Evolutionary conservation across 345 rosid species (phyloP).

Genomic region (Sisymbrium altissimum): DNA sequence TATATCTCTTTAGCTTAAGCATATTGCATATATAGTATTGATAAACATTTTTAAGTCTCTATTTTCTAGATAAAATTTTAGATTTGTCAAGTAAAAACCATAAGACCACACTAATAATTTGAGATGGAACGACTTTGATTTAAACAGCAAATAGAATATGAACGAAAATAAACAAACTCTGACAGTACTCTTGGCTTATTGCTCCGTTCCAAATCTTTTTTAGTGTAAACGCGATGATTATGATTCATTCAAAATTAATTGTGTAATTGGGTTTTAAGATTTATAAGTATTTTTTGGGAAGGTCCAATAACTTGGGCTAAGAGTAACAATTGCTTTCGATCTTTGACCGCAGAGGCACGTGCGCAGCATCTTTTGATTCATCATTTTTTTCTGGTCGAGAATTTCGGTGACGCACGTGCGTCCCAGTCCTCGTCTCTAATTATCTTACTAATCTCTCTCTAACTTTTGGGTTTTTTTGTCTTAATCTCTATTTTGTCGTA

Average conservation of each 20-base stretch:
- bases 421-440: neutral
- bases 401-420: slow-evolving; percentile 71
- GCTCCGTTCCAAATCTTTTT: neutral
- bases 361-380: slow-evolving; percentile 44
- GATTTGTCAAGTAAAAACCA: no score
- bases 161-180: no score
- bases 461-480: neutral
- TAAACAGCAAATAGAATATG: no score
- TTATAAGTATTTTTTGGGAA: neutral
- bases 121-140: no score
- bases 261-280: neutral
- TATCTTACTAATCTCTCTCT: neutral
- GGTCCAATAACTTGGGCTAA: slow-evolving; percentile 8
- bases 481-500: neutral
- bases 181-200: neutral
- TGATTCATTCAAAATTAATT: neutral
- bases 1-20: no score
- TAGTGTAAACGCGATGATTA: neutral
- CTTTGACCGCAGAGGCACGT: slow-evolving; percentile 62
- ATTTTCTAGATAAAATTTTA: no score
- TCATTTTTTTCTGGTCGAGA: slow-evolving; percentile 27
- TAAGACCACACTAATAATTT: no score
- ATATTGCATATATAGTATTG: no score
- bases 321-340: slow-evolving; percentile 44
- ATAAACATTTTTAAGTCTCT: no score